Evolutionary conservation across 441 rosid species (phyloP), one percentile per base, ranked within the genome.

Genomic region (Jatropha multifida): DNA sequence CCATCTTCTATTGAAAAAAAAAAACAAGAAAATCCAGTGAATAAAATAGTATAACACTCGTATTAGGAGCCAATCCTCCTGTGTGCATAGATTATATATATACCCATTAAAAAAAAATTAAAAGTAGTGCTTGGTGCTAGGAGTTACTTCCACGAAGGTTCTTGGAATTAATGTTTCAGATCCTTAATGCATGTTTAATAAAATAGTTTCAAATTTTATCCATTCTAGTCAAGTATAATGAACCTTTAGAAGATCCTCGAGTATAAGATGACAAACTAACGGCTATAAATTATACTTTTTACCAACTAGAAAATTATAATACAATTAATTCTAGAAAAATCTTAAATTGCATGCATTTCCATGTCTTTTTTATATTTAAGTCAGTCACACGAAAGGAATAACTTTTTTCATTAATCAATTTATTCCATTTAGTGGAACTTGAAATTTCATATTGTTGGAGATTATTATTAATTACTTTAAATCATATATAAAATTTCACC

Each of bases 141-240:
- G 23, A 4, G 38, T 11, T 41, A 52, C 41, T 48, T 61, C 65
- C 51, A 58, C 20, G 65, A 71, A 58, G 74, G 65, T 41, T 71
- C 74, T 71, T 71, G 73, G 73, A 70, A 70, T 70, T 56, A 58
- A 48, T 41, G 74, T 71, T 41, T 58, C 27, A 69, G 48, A 54
- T 54, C n/a, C 8, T 40, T 60, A 5, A 55, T 56, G 64, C 73
- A 70, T 70, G 74, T 40, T 70, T 70, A 18, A 37, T n/a, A 7
- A 4, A 12, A 27, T 62, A 10, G 4, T 37, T 7, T 2, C 38
- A 12, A 58, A 54, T 15, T 5, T 58, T 20, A 58, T 20, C 61
- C 32, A 58, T 58, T 10, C 26, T 54, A 54, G 14, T 7, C 2
- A 18, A 55, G 5, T 8, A 56, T 0, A 44, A 44, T 44, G 48